phyloP scores from a whole-genome alignment of 1,284 basidiomycete species.

The Tremellales sp. region DNA sequence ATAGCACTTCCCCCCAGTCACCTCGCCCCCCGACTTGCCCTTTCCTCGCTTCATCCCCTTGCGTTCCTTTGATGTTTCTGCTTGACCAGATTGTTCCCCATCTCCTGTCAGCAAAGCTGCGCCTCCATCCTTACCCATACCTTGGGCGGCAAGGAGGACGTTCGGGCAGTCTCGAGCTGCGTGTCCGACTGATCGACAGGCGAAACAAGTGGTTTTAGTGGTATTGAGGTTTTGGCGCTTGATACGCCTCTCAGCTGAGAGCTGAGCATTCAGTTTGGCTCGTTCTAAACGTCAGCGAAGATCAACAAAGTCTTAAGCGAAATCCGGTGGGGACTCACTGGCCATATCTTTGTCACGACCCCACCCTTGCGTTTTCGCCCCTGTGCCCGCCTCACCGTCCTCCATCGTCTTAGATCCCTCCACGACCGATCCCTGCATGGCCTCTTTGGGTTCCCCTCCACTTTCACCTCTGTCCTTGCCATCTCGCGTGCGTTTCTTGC shows the following conservation, averaged over 20 bases:
- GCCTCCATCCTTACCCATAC: neutral
- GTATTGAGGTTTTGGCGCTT: constrained; percentile 63
- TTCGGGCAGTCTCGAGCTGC: constrained; percentile 76
- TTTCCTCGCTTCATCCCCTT: constrained; percentile 38
- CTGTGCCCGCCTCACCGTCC: constrained; percentile 12
- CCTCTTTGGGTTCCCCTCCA: constrained; percentile 14
- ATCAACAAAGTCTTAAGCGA: neutral
- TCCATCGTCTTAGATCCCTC: constrained; percentile 13
- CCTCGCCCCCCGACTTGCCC: constrained; percentile 39
- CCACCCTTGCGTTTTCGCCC: constrained; percentile 12
- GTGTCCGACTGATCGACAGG: constrained; percentile 80
- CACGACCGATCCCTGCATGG: constrained; percentile 15
- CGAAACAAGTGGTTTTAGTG: constrained; percentile 71
- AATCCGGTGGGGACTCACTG: constrained; percentile 38
- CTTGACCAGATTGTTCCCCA: constrained; percentile 8
- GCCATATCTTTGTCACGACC: constrained; percentile 43
- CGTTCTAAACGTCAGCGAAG: constrained; percentile 15
- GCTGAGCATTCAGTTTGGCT: constrained; percentile 20
- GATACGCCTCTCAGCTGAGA: constrained; percentile 61
- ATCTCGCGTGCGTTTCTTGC: neutral
- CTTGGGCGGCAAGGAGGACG: constrained; percentile 38
- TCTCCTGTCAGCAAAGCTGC: constrained; percentile 6
- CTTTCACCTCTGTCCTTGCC: constrained; percentile 12
- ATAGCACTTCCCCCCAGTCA: constrained; percentile 71
- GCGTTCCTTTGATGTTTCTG: too few species aligned